Evolutionary conservation across 352 stramenopile genomes (phyloP), one percentile per base, ranked within the genome.

Genomic region (Elongisporangium prolatum): DNA sequence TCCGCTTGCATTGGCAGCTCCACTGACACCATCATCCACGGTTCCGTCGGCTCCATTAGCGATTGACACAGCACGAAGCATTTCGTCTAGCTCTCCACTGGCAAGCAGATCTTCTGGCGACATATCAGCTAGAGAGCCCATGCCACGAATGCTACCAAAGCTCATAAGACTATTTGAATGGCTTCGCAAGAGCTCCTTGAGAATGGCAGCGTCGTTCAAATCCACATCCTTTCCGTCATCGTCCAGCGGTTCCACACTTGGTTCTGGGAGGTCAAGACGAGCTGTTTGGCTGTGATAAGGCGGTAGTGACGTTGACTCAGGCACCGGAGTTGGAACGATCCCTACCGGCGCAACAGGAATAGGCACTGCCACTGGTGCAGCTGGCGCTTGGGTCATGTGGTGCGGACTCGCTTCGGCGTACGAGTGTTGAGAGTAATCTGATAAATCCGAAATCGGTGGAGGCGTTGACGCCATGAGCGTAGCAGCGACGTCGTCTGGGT

Each of bases 81-180:
- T 90, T 56, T 92, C 83, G 50, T 92, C 83, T 44, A 92, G 67
- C 65, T 92, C 83, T 4, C 83, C 83, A 69, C 83, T 92, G 4
- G 76, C 83, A 18, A 92, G 69, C 24, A 92, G 56, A 25, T 90
- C 83, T 28, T 92, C 83, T 0, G 83, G 83, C 24, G 80, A 90
- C 72, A 92, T 85, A 47, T 92, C 83, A 5, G 75, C 69, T 50
- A 90, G 77, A 40, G 83, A 90, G 38, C 64, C 74, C 48, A 88
- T 50, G 3, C 69, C 78, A 3, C 77, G 65, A 8, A 65, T 57
- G 18, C 74, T 88, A 17, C 72, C 72, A 52, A 90, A 92, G 59
- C 80, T 90, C 21, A 92, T 64, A 34, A 89, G 64, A 34, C 77
- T 82, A 60, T 82, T 89, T 10, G 77, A 88, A 51, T 84, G 78